phyloP scores from a whole-genome alignment of 176 grass and related monocot species.

The Triticum timopheevii region DNA sequence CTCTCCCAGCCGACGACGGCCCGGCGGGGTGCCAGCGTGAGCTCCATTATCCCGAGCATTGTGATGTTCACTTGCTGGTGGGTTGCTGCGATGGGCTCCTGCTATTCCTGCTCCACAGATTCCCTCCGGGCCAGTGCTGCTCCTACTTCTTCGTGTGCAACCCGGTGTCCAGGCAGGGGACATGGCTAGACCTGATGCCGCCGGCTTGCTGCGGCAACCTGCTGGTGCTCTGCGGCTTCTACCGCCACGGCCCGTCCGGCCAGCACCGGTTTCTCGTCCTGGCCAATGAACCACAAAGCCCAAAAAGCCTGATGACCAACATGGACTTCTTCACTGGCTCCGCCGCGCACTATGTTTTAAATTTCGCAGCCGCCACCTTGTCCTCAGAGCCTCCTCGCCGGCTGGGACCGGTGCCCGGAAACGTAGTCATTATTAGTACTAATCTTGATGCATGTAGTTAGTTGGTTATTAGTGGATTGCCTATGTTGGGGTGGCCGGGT shows the following conservation, averaged over 20 bases:
- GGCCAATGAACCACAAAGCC: not conserved
- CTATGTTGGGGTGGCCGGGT: no score
- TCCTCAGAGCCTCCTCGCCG: no score
- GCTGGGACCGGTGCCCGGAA: no score
- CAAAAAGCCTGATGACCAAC: no score
- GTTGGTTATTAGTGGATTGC: no score
- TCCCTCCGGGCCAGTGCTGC: no score
- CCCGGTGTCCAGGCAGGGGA: not conserved
- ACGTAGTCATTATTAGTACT: no score
- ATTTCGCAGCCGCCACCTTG: no score
- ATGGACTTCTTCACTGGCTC: no score
- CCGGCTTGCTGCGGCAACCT: not conserved
- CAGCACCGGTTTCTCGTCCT: conserved; percentile 17
- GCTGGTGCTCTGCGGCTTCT: not conserved
- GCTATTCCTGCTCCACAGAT: not conserved
- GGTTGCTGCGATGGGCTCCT: not conserved
- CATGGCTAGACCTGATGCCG: not conserved
- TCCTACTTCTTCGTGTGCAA: not conserved
- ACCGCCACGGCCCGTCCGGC: conserved; percentile 12
- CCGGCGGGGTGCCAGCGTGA: not conserved
- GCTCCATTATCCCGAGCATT: not conserved
- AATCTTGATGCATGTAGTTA: no score
- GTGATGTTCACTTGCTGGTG: not conserved
- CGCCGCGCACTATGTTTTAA: no score
- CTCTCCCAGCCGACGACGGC: not conserved